These are phyloP conservation scores for Sclerotinia nivalis DNA, from an alignment of 2,329 filamentous ascomycete species.

Conservation along the genomic window DNA sequence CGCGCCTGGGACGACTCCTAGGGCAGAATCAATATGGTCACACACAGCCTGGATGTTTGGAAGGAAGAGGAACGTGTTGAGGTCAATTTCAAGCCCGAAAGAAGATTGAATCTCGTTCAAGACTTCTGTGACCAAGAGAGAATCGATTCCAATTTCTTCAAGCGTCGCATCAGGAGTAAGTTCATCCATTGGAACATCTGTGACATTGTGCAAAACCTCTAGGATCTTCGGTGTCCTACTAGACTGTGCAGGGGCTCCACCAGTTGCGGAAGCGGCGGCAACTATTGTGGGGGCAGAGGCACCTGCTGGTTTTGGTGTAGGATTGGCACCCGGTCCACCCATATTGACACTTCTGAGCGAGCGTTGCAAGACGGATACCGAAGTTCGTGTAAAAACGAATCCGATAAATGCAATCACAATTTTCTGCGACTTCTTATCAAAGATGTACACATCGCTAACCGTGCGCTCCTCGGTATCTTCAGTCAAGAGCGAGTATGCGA, in stretches of 20 bases:
- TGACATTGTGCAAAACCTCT: neutral
- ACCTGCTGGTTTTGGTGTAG: neutral
- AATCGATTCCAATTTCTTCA: constrained; percentile 20
- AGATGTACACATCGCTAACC: neutral
- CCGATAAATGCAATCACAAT: neutral
- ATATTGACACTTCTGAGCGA: neutral
- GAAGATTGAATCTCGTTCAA: constrained; percentile 21
- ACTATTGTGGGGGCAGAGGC: too few species aligned
- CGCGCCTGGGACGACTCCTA: neutral
- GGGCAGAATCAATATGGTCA: neutral
- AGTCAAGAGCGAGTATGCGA: neutral
- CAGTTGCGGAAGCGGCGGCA: neutral
- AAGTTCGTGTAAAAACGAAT: neutral
- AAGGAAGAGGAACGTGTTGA: neutral
- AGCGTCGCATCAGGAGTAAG: neutral
- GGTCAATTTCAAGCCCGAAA: constrained; percentile 11
- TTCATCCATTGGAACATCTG: constrained; percentile 10
- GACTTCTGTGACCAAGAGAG: constrained; percentile 14
- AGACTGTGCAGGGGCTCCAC: neutral
- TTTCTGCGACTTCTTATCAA: neutral
- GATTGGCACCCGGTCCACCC: neutral
- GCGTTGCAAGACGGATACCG: neutral
- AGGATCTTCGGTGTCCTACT: neutral
- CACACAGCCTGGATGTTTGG: neutral
- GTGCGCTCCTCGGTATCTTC: neutral